Evolutionary conservation across 768 basidiomycete species (phyloP).

Genomic region (Rhizopogon vinicolor): DNA sequence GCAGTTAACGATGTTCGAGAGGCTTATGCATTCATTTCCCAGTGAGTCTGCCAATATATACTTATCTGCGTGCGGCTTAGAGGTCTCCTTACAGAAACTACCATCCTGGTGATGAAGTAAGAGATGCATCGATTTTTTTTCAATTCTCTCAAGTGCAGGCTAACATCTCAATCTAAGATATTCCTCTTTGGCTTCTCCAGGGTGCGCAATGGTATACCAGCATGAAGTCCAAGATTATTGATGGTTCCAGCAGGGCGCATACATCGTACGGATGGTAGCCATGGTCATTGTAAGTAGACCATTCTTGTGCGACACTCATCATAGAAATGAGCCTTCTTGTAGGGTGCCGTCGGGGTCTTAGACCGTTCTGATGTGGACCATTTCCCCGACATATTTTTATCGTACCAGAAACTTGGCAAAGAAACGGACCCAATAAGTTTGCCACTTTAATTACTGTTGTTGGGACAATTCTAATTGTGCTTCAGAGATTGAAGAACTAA

Average conservation of each 20-base stretch:
- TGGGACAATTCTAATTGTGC: neutral
- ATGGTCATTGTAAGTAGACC: constrained; percentile 53
- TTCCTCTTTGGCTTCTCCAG: constrained; percentile 46
- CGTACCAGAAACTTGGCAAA: constrained; percentile 61
- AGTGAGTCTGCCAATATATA: constrained; percentile 16
- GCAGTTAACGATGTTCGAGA: constrained; percentile 72
- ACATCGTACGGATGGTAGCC: constrained; percentile 45
- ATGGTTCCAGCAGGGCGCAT: constrained; percentile 32
- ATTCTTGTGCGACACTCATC: neutral
- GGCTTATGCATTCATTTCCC: constrained; percentile 43
- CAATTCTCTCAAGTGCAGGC: neutral
- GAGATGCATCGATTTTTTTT: neutral
- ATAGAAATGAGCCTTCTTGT: neutral
- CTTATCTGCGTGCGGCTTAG: neutral
- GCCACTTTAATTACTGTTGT: neutral
- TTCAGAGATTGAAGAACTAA: constrained; percentile 33
- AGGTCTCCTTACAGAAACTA: constrained; percentile 48
- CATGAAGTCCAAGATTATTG: neutral
- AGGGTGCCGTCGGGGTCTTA: constrained; percentile 72
- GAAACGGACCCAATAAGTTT: constrained; percentile 41
- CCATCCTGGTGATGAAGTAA: constrained; percentile 65
- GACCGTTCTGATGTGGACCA: constrained; percentile 69
- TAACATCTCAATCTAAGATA: constrained; percentile 1
- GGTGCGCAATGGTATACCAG: constrained; percentile 29
- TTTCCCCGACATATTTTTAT: constrained; percentile 27